These are phyloP conservation scores for Colletotrichum noveboracense DNA, from an alignment of 2,329 filamentous ascomycete species.

Conservation along the genomic window DNA sequence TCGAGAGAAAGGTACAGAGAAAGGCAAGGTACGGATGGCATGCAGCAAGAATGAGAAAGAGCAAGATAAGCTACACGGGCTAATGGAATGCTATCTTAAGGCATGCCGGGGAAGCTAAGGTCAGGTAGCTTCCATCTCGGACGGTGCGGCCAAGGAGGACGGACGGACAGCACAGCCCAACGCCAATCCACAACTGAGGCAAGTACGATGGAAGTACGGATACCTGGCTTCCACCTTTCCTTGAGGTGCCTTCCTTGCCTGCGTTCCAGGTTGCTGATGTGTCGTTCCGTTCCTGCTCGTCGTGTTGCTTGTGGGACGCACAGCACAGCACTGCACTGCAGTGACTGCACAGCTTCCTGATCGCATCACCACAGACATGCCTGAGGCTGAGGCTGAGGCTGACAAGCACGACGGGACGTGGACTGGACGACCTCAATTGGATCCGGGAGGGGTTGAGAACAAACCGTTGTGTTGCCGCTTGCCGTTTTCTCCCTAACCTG, in stretches of 20 bases:
- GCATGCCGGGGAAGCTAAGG: neutral
- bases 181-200: slow-evolving; percentile 11
- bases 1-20: neutral
- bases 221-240: neutral
- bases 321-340: too few species aligned
- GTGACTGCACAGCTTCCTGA: neutral
- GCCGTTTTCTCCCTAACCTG: neutral
- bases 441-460: neutral
- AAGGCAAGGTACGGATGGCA: neutral
- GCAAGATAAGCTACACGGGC: neutral
- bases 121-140: slow-evolving; percentile 7
- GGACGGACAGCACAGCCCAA: neutral
- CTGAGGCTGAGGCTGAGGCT: neutral
- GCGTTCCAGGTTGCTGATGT: too few species aligned
- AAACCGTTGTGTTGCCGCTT: neutral
- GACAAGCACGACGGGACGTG: neutral
- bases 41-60: neutral
- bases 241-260: too few species aligned
- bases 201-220: neutral
- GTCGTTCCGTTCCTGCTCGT: too few species aligned
- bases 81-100: neutral
- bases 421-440: neutral
- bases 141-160: neutral
- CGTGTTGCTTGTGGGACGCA: too few species aligned
- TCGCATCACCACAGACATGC: neutral